Percentiles rank a stretch among this genome's conserved stretches.
These are phyloP conservation scores for Wolfiporia cocos DNA, from an alignment of 1,284 basidiomycete genomes.

Conservation along the genomic window DNA sequence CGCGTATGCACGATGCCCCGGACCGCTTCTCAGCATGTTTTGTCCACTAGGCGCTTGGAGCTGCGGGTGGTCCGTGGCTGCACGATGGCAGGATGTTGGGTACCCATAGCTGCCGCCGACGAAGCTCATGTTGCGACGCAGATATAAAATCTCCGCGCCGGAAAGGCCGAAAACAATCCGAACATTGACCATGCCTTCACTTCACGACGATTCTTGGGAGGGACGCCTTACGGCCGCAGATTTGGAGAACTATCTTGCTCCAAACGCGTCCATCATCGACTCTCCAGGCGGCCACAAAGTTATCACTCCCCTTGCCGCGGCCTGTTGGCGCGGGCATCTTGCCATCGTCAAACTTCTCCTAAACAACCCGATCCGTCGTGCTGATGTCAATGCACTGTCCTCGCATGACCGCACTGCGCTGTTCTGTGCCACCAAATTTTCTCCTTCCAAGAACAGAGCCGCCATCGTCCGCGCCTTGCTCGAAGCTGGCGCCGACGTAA, in stretches of 20 bases:
- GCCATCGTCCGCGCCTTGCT: constrained; percentile 7
- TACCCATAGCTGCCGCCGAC: no score
- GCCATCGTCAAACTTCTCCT: constrained; percentile 6
- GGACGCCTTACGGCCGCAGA: neutral
- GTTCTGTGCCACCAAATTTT: constrained; percentile 2
- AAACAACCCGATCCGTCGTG: constrained; percentile 1
- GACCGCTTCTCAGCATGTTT: no score
- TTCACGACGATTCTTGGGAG: neutral
- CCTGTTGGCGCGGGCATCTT: constrained; percentile 6
- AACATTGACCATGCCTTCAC: constrained; percentile 1
- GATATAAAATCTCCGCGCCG: no score
- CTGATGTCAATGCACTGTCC: constrained; percentile 3
- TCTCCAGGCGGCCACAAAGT: neutral
- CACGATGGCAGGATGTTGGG: no score
- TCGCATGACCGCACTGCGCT: constrained; percentile 4
- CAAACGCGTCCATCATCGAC: neutral
- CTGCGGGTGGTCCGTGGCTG: no score
- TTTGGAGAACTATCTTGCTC: neutral
- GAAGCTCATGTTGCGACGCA: no score
- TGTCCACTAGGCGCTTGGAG: no score
- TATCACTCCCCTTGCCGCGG: constrained; percentile 5
- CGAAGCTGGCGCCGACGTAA: constrained; percentile 2
- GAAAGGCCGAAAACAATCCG: no score
- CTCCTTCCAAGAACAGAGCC: neutral
- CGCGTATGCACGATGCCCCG: no score